phyloP scores from a whole-genome alignment of 2,329 filamentous ascomycete genomes.

The Boeremia lycopersici region DNA sequence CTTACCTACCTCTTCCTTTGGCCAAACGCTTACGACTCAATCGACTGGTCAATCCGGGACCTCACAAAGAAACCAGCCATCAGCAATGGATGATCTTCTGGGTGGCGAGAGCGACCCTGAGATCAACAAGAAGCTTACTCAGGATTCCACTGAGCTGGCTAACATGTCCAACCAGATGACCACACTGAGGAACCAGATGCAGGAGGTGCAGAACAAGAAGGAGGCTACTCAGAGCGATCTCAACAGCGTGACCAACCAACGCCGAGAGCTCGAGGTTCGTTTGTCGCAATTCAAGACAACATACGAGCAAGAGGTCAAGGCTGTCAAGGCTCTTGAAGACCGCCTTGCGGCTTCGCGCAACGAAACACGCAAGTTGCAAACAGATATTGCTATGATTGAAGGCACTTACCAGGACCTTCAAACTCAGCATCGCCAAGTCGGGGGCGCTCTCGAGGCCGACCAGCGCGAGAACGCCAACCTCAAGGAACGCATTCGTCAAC shows the following conservation, averaged over 20 bases:
- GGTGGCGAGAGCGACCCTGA: slow-evolving; percentile 82
- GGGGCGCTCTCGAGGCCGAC: slow-evolving; percentile 77
- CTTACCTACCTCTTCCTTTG: slow-evolving; percentile 89
- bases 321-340: slow-evolving; percentile 83
- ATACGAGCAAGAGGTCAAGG: slow-evolving; percentile 92
- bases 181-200: slow-evolving; percentile 89
- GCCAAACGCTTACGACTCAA: slow-evolving; percentile 78
- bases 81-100: slow-evolving; percentile 80
- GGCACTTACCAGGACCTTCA: slow-evolving; percentile 81
- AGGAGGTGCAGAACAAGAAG: slow-evolving; percentile 86
- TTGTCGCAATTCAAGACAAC: slow-evolving; percentile 83
- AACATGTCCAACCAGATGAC: slow-evolving; percentile 96
- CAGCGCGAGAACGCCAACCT: slow-evolving; percentile 85
- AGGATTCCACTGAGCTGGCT: slow-evolving; percentile 88
- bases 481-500: slow-evolving; percentile 83
- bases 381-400: slow-evolving; percentile 83
- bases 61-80: slow-evolving; percentile 47
- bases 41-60: slow-evolving; percentile 69
- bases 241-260: slow-evolving; percentile 80
- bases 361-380: slow-evolving; percentile 83
- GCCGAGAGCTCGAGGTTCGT: slow-evolving; percentile 89
- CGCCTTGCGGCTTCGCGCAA: slow-evolving; percentile 75
- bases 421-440: slow-evolving; percentile 78
- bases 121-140: slow-evolving; percentile 83
- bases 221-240: slow-evolving; percentile 80